Evolutionary conservation across 371 early-diverging fungal species (phyloP).

Genomic region (Mortierella sp.): DNA sequence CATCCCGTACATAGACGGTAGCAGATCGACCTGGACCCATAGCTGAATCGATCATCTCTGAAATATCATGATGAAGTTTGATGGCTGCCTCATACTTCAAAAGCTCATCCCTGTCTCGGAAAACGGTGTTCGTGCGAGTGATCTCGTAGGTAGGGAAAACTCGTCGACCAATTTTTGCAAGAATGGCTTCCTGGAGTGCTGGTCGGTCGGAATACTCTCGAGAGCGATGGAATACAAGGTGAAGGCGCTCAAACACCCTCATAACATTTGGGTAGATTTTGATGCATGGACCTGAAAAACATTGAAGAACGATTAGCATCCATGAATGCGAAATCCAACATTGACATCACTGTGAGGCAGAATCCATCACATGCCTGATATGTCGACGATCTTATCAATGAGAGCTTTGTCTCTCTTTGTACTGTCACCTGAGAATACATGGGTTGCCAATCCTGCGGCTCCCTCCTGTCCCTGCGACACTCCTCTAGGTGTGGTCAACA

Average conservation of each 20-base stretch:
- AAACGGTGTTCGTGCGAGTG: slow-evolving; percentile 63
- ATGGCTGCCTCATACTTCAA: slow-evolving; percentile 68
- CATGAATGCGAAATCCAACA: neutral
- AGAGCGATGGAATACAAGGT: slow-evolving; percentile 64
- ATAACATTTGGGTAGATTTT: slow-evolving; percentile 44
- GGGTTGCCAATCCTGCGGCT: slow-evolving; percentile 34
- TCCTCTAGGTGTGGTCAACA: slow-evolving; percentile 40
- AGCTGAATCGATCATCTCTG: slow-evolving; percentile 42
- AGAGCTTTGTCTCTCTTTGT: slow-evolving; percentile 36
- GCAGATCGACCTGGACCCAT: slow-evolving; percentile 38
- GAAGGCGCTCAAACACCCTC: slow-evolving; percentile 59
- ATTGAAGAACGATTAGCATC: neutral
- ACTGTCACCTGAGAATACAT: slow-evolving; percentile 30
- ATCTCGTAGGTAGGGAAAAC: slow-evolving; percentile 66
- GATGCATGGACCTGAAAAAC: slow-evolving; percentile 55
- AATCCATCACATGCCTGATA: slow-evolving; percentile 41
- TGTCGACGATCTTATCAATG: slow-evolving; percentile 39
- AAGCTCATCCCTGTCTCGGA: slow-evolving; percentile 62
- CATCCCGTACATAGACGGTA: slow-evolving; percentile 46
- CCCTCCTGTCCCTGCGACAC: slow-evolving; percentile 8
- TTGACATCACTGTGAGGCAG: neutral
- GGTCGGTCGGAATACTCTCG: slow-evolving; percentile 47
- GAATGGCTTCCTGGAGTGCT: slow-evolving; percentile 62
- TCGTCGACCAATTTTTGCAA: slow-evolving; percentile 65
- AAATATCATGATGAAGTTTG: slow-evolving; percentile 47